These are phyloP conservation scores for Diaporthe helianthi DNA, from an alignment of 2,329 filamentous ascomycete genomes.

Conservation along the genomic window DNA sequence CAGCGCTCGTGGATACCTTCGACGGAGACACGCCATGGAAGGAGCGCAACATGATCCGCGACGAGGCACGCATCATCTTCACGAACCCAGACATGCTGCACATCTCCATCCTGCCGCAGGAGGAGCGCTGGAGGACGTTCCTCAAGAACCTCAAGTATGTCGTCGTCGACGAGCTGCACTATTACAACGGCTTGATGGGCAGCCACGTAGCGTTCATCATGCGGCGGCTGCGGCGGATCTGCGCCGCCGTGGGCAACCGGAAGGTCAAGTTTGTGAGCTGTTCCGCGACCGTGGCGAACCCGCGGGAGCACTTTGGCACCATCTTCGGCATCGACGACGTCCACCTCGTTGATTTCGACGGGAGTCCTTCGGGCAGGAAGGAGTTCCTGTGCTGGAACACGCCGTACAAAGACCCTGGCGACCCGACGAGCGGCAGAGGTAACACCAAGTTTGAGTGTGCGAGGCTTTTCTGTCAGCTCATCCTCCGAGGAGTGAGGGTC, in stretches of 20 bases:
- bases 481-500: constrained; percentile 85
- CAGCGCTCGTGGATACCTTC: constrained; percentile 86
- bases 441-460: constrained; percentile 87
- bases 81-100: constrained; percentile 99
- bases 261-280: constrained; percentile 92
- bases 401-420: constrained; percentile 86
- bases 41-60: constrained; percentile 79
- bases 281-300: constrained; percentile 95
- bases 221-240: constrained; percentile 85
- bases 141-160: constrained; percentile 90
- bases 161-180: constrained; percentile 90
- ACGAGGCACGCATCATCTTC: constrained; percentile 91
- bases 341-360: constrained; percentile 85
- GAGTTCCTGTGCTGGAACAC: constrained; percentile 99
- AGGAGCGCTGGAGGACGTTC: constrained; percentile 87
- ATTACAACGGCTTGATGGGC: constrained; percentile 94
- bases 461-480: constrained; percentile 86
- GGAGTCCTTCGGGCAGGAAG: constrained; percentile 89
- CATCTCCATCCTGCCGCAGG: constrained; percentile 89
- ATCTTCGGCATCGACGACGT: constrained; percentile 91
- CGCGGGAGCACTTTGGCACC: constrained; percentile 86
- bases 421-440: constrained; percentile 85
- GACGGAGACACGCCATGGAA: constrained; percentile 92
- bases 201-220: constrained; percentile 96
- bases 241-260: constrained; percentile 86